Base-by-base conservation (phyloP, 305 asterid genomes). In the Striga hermonthica region DNA sequence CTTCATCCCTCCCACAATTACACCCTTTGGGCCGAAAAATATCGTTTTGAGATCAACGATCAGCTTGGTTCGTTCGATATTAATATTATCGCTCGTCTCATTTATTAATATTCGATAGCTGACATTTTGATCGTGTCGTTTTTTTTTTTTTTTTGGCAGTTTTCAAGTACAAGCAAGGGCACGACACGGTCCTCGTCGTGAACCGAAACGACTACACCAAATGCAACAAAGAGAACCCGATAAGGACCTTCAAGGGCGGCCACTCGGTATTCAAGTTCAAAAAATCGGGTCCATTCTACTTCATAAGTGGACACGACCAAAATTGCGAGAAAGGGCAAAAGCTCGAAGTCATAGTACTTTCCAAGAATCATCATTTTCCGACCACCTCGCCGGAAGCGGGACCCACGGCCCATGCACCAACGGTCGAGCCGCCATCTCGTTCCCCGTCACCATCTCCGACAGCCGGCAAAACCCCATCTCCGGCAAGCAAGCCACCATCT, bases 311-410 rank as follows among this genome's bases (percentile, higher is more conserved):
- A 35, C 85, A 79, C 9, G 69, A 72, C 8, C 76, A 79, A 16
- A 81, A 78, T 28, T 88, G 95, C 57, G 86, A 79, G 71, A 65
- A 74, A 65, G 95, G 95, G 9, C 84, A 83, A 61, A 85, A 80
- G 65, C 58, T 88, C 4, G 57, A 66, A 31, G 4, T 78, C 13
- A 57, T 72, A 11, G 90, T 84, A 39, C 47, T 78, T 49, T 74
- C 85, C 38, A 41, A 60, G 11, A 71, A 50, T 13, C 31, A 22
- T 22, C 48, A 57, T 11, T 16, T 60, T 61, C 16, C 64, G 52
- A 3, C 72, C 9, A 67, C 73, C 39, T 55, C 76, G 10, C 74
- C 71, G 8, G 16, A 22, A 15, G 59, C 66, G 3, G 5, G 10
- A 37, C 4, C 70, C 49, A 2, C 31, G 31, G 31, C 9, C 44